Base-by-base conservation (phyloP, 495 filamentous ascomycete species). In the Hyaloscypha hepaticicola region DNA sequence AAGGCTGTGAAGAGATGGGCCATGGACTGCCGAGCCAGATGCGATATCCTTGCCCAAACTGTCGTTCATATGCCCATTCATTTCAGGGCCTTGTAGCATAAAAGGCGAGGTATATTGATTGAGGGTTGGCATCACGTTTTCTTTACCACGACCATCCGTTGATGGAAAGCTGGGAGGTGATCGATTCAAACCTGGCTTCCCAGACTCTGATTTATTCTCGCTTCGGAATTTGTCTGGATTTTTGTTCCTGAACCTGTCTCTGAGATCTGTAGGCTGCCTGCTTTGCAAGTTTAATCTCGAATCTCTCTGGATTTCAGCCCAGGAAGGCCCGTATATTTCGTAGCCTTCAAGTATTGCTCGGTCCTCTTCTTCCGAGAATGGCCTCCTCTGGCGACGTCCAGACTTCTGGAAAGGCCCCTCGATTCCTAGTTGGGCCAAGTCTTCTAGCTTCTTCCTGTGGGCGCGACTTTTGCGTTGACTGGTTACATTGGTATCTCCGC, bases 271-370 rank as follows among this genome's bases (percentile, higher is more conserved):
- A 2, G 91, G 85, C 41, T 85, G 83, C 61, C 92, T 83, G 69
- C 79, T 84, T 9, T 79, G 75, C 12, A 97, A 78, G 22, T 87
- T 82, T 55, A 93, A 82, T 19, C 80, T 79, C 12, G 82, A 76
- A 69, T 96, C 91, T 55, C 87, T 81, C 67, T 88, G 87, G 27
- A 97, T 96, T 33, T 83, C 80, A 22, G 89, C 89, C 93, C 93
- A 97, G 24, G 87, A 80, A 50, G 90, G 87, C 1, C 92, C 92
- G 66, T 96, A 86, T 25, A 83, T 77, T 24, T 87, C 78, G 61
- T 90, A 91, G 9, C 93, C 93, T 69, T 85, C 81, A 5, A 94
- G 79, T 11, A 97, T 83, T 45, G 89, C 85, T 52, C 83, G 81
- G 72, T 97, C 92, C 71, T 97, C 93, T 28, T 86, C 81, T 0